Base-by-base conservation (phyloP, 495 filamentous ascomycete genomes). In the Penicillium alfredii region DNA sequence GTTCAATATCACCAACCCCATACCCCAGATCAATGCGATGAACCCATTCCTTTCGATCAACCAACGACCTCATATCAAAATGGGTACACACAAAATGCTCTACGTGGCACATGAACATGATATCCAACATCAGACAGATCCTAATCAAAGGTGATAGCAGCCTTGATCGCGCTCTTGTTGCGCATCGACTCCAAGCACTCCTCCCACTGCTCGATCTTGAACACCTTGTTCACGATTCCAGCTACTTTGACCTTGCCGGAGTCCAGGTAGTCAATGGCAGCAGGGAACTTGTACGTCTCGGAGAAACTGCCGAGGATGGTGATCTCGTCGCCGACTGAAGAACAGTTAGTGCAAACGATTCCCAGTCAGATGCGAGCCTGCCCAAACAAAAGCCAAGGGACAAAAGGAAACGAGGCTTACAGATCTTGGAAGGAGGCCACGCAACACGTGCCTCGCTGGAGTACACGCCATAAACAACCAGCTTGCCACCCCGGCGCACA, bases 251-350 rank as follows among this genome's bases (percentile, higher is more conserved):
- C 71, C 64, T 80, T 81, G 31, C 71, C 78, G 5, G 63, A 73
- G 49, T 83, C 80, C 22, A 81, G 70, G 58, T 84, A 83, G 60
- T 78, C 74, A 41, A 84, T 76, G 6, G 80, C 80, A 18, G 80
- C 72, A 3, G 80, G 79, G 71, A 82, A 86, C 70, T 82, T 83
- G 64, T 81, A 80, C 10, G 76, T 77, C 50, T 84, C 78, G 18
- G 72, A 78, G 68, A 83, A 84, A 23, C 71, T 78, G 17, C 80
- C 79, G 24, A 84, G 58, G 43, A 86, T 81, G 41, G 76, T 82
- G 49, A 84, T 82, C 50, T 83, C 80, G 47, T 78, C 66, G 30
- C 60, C 60, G 36, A 66, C 63, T 64, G 33, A 13, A n/a, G 4
- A 8, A 6, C 10, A 5, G 15, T 31, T 21, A 30, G 19, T 6